Evolutionary conservation across 441 rosid genomes (phyloP), one percentile per base, ranked within the genome.

Genomic region (Adansonia rubrostipa): DNA sequence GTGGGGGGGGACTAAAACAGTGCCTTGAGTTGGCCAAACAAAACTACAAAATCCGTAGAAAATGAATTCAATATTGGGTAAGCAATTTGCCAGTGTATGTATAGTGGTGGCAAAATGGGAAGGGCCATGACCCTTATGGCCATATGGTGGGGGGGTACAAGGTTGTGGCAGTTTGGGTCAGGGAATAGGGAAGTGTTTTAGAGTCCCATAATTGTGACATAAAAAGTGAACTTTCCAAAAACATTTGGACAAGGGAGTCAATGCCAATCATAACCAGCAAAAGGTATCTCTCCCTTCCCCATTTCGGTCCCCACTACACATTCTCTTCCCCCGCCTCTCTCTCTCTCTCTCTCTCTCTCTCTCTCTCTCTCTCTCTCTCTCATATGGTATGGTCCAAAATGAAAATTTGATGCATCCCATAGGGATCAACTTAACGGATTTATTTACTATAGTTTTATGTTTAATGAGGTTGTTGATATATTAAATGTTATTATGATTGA

Each of bases 251-350:
- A 93, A 93, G 78, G 7, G 74, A 90, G 96, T 93, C 91, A 87
- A 89, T 91, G 93, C 91, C 93, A 92, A 93, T 93, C 94, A 94
- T 92, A 87, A 80, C 88, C 80, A 80, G 78, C 87, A 87, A 89
- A 89, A 83, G 81, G 86, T 75, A 82, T 82, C 89, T 80, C 79
- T 47, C 22, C 79, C 71, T n/a, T 73, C 28, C 61, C 77, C 56
- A 19, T 45, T 19, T 65, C 66, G 72, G 85, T 75, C 80, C 82
- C 86, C 86, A 80, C 88, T 74, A 58, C 61, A 22, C 5, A 36
- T 36, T 36, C 40, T 36, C 40, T 36, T 1, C 33, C 3, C 77
- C 33, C 20, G 1, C 3, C 5, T 7, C 61, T 19, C 62, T 44
- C 22, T n/a, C 14, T 24, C 60, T 45, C 2, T 2, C 51, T 36